phyloP scores from a whole-genome alignment of 345 rosid genomes.

The Bretschneidera sinensis region DNA sequence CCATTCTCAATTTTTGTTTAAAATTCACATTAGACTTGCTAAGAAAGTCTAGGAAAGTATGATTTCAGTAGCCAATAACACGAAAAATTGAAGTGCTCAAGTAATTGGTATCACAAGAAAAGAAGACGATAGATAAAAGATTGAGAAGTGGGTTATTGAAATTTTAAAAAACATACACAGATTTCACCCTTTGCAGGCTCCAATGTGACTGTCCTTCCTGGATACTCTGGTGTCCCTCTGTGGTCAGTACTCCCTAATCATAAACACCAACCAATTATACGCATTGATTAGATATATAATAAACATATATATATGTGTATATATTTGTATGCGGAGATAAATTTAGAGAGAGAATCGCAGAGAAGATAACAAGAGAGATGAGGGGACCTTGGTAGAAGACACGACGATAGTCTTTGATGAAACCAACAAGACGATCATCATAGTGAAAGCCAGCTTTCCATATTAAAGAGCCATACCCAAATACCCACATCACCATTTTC shows the following conservation, averaged over 20 bases:
- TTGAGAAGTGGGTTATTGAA: background rate
- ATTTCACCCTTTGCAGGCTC: slow-evolving; percentile 65
- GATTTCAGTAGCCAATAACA: too few species aligned
- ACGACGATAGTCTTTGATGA: slow-evolving; percentile 76
- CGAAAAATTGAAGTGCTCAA: too few species aligned
- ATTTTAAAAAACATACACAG: slow-evolving; percentile 63
- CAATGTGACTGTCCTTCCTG: slow-evolving; percentile 85
- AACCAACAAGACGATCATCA: slow-evolving; percentile 74
- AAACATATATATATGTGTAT: too few species aligned
- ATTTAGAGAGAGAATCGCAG: slow-evolving; percentile 3
- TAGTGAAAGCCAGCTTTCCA: slow-evolving; percentile 79
- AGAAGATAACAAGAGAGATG: too few species aligned
- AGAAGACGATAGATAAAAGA: too few species aligned
- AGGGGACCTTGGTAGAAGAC: slow-evolving; percentile 93
- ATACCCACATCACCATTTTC: slow-evolving; percentile 84
- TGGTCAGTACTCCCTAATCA: slow-evolving; percentile 83
- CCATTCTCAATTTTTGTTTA: too few species aligned
- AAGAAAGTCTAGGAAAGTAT: too few species aligned
- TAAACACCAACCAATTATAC: slow-evolving; percentile 1
- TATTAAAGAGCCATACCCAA: slow-evolving; percentile 78
- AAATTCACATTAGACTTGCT: too few species aligned
- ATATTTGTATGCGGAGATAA: too few species aligned
- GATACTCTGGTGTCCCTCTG: slow-evolving; percentile 77
- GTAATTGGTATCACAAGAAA: too few species aligned
- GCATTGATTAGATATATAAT: background rate